phyloP scores from a whole-genome alignment of 2,329 filamentous ascomycete genomes.

The Exophiala sp. region DNA sequence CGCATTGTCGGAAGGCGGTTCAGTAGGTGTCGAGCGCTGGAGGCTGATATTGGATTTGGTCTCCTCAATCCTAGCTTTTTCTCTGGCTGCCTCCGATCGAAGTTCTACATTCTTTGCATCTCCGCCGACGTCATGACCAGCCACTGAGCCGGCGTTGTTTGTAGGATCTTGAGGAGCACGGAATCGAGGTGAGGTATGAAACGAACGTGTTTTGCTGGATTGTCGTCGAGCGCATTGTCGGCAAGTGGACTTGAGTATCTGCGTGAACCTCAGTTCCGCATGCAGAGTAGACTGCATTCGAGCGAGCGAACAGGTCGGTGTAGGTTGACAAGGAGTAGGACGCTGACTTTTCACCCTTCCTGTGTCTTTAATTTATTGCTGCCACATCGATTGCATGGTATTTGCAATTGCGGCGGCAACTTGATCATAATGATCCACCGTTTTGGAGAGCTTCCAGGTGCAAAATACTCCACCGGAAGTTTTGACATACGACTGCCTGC shows the following conservation, averaged over 20 bases:
- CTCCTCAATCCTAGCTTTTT: slow-evolving; percentile 3
- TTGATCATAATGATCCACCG: background rate
- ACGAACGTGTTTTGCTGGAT: slow-evolving; percentile 13
- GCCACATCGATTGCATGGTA: background rate
- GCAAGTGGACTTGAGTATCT: slow-evolving; percentile 18
- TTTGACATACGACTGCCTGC: background rate
- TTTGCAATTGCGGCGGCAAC: background rate
- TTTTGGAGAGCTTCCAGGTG: background rate
- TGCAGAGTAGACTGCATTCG: slow-evolving; percentile 28
- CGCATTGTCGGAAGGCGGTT: slow-evolving; percentile 3
- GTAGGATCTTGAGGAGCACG: slow-evolving; percentile 13
- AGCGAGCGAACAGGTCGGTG: slow-evolving; percentile 8
- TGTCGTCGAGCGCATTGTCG: slow-evolving; percentile 20
- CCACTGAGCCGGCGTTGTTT: slow-evolving; percentile 9
- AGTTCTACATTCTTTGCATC: slow-evolving; percentile 8
- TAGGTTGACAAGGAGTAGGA: background rate
- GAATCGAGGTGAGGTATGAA: slow-evolving; percentile 16
- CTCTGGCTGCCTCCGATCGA: slow-evolving; percentile 11
- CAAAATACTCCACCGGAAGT: slow-evolving; percentile 3
- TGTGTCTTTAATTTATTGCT: too few relatives aligned
- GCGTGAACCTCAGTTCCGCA: slow-evolving; percentile 26
- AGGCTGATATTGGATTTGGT: slow-evolving; percentile 1
- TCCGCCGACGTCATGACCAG: slow-evolving; percentile 4
- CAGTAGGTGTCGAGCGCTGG: background rate
- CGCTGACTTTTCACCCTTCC: background rate